Evolutionary conservation across 2,329 filamentous ascomycete genomes (phyloP).

Genomic region (Magnaporthiopsis poae): DNA sequence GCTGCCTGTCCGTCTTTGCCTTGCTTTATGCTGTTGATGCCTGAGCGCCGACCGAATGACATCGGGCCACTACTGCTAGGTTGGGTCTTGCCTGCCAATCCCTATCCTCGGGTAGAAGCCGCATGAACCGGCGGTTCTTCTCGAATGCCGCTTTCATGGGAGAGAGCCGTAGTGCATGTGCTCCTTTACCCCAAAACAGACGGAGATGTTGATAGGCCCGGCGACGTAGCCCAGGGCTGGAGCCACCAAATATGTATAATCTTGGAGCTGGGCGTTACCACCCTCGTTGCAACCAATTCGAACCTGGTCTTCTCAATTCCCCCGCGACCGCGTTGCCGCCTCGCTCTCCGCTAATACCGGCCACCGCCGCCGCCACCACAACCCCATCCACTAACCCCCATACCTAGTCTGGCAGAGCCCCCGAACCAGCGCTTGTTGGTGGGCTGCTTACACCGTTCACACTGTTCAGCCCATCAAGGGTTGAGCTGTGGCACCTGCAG

Average conservation of each 20-base stretch:
- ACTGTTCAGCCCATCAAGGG: not conserved
- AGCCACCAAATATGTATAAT: not conserved
- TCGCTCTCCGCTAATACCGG: not conserved
- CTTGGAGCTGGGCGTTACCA: not conserved
- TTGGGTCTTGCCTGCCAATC: not conserved
- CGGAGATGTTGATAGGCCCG: not conserved
- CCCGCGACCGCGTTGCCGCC: not conserved
- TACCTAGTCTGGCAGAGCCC: not conserved
- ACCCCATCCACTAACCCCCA: not conserved
- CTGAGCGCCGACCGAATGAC: not conserved
- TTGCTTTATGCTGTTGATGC: not conserved
- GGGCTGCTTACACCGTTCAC: not conserved
- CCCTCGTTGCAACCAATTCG: not conserved
- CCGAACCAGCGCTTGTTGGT: not conserved
- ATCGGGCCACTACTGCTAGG: not conserved
- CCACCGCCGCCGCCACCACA: not conserved
- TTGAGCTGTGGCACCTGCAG: not conserved
- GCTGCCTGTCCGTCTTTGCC: not conserved
- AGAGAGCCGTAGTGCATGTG: not conserved
- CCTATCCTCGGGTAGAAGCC: not conserved
- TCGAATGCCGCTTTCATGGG: no score
- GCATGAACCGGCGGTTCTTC: no score
- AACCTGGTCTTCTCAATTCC: not conserved
- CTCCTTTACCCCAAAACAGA: not conserved
- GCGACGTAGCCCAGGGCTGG: not conserved